Conservation (phyloP, 495 filamentous ascomycete species). For the Neurospora intermedia region DNA sequence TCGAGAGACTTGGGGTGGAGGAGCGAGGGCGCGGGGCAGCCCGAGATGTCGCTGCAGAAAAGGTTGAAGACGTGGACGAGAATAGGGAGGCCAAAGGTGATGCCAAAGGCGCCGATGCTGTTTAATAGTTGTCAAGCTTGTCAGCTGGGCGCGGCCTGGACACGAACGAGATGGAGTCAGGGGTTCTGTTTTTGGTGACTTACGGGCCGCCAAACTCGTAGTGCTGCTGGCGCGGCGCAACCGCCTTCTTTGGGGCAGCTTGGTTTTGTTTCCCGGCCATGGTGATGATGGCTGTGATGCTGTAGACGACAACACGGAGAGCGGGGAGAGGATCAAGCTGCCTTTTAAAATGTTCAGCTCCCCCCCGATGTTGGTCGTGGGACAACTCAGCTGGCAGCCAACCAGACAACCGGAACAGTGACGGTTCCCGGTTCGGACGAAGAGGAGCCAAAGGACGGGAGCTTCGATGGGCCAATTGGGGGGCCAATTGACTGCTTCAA, state of each 20-base stretch:
- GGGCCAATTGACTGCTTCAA: background rate
- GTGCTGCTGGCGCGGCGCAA: conserved; percentile 21
- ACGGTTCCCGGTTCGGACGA: background rate
- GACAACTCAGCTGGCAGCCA: background rate
- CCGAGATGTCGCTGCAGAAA: conserved; percentile 82
- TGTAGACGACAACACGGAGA: background rate
- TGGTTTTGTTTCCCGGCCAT: conserved; percentile 19
- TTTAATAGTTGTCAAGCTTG: background rate
- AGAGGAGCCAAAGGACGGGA: background rate
- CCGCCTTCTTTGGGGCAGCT: background rate
- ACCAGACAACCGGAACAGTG: background rate
- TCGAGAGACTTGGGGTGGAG: conserved; percentile 62
- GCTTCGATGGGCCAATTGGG: background rate
- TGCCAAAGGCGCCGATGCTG: conserved; percentile 64
- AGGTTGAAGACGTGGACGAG: conserved; percentile 68
- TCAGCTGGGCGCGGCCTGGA: background rate
- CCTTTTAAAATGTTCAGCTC: background rate
- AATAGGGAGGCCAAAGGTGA: conserved; percentile 67
- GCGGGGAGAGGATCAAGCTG: background rate
- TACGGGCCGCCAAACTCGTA: conserved; percentile 89
- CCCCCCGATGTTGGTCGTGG: background rate
- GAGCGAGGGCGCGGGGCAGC: conserved; percentile 82
- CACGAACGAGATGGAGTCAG: background rate
- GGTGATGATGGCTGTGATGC: conserved; percentile 1
- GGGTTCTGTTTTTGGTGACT: conserved; percentile 27